Conservation (phyloP, 331 rosid species). For the Ulmus americana region DNA sequence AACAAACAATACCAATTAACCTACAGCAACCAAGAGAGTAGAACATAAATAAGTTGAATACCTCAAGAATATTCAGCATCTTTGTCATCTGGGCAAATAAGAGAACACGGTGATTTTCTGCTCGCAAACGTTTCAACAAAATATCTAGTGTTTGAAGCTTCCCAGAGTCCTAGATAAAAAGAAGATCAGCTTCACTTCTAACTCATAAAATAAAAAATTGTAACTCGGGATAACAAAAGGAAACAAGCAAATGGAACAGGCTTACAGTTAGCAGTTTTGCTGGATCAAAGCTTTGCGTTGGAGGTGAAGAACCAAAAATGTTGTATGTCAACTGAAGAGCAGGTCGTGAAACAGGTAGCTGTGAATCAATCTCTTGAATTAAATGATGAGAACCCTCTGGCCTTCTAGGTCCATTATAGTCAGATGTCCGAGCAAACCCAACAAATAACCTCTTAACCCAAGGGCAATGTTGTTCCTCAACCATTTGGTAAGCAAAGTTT, state of each 20-base stretch:
- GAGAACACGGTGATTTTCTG: slow-evolving; percentile 89
- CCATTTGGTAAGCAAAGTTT: slow-evolving; percentile 64
- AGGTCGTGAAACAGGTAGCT: slow-evolving; percentile 64
- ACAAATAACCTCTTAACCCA: slow-evolving; percentile 83
- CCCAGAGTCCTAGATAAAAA: slow-evolving; percentile 79
- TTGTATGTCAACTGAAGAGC: slow-evolving; percentile 82
- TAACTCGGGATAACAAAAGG: slow-evolving; percentile 10
- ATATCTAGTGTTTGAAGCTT: slow-evolving; percentile 99
- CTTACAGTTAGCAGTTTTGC: slow-evolving; percentile 94
- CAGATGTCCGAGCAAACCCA: slow-evolving; percentile 94
- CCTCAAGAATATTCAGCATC: slow-evolving; percentile 98
- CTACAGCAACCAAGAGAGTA: slow-evolving; percentile 17
- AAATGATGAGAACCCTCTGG: slow-evolving; percentile 67
- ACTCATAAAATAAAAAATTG: slow-evolving; percentile 9
- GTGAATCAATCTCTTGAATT: slow-evolving; percentile 84
- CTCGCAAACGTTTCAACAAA: slow-evolving; percentile 81
- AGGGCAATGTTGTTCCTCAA: slow-evolving; percentile 79
- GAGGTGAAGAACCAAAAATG: slow-evolving; percentile 92
- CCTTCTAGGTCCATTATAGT: slow-evolving; percentile 78
- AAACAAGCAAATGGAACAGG: slow-evolving; percentile 4
- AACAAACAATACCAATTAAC: background rate
- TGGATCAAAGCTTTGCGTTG: slow-evolving; percentile 91
- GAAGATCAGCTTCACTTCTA: slow-evolving; percentile 12
- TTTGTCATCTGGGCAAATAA: slow-evolving; percentile 99
- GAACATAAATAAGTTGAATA: slow-evolving; percentile 27